phyloP scores from a whole-genome alignment of 2,329 filamentous ascomycete species.

The Ceratocystis destructans region DNA sequence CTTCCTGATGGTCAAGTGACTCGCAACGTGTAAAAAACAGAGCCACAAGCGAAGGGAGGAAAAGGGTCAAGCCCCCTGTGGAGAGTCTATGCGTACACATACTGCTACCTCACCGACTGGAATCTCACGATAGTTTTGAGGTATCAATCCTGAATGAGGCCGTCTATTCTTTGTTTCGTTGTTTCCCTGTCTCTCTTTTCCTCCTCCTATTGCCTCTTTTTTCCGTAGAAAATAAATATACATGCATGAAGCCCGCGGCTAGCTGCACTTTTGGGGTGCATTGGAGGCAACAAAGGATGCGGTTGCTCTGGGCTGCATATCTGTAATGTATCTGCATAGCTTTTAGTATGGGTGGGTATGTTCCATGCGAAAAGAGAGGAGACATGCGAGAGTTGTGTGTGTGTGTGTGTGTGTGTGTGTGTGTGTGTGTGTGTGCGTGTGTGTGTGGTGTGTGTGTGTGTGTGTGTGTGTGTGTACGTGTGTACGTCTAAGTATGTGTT shows the following conservation, averaged over 20 bases:
- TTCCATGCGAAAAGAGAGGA: not conserved
- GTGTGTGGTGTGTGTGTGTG: not conserved
- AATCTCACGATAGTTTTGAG: slow-evolving; percentile 5
- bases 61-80: not conserved
- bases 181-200: not conserved
- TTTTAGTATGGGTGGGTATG: not conserved
- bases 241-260: not conserved
- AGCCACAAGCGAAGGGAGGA: not conserved
- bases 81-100: not conserved
- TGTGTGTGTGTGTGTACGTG: not conserved
- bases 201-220: not conserved
- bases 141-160: not conserved
- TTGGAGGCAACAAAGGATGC: slow-evolving; percentile 2
- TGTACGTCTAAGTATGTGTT: not conserved
- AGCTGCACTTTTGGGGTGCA: not conserved
- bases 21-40: not conserved
- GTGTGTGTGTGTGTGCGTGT: not conserved
- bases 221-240: not conserved
- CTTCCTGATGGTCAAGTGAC: not conserved
- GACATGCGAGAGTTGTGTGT: not conserved
- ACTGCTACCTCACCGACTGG: not conserved
- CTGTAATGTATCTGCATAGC: not conserved
- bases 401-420: not conserved
- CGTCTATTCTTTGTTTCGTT: not conserved
- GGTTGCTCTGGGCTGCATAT: not conserved